These are phyloP conservation scores for Rasamsonia emersonii DNA, from an alignment of 2,329 filamentous ascomycete species.

Conservation along the genomic window DNA sequence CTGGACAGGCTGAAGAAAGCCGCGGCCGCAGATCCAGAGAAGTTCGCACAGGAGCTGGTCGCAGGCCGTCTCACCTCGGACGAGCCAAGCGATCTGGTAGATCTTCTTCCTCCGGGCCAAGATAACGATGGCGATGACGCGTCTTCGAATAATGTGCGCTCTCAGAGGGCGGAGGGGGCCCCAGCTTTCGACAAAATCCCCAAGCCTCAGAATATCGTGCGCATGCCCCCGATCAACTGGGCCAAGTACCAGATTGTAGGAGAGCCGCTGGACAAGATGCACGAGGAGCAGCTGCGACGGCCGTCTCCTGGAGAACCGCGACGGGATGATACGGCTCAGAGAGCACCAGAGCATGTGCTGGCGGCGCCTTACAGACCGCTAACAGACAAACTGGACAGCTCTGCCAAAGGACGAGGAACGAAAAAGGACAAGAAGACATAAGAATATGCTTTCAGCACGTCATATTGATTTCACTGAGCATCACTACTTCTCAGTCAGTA, in stretches of 20 bases:
- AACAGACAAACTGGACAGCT: constrained; percentile 40
- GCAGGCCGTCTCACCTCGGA: constrained; percentile 50
- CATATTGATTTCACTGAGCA: too few relatives aligned
- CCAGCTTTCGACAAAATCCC: constrained; percentile 58
- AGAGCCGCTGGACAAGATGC: constrained; percentile 72
- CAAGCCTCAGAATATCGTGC: constrained; percentile 69
- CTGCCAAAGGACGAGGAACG: constrained; percentile 20
- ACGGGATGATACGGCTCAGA: constrained; percentile 22
- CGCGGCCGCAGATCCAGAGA: constrained; percentile 61
- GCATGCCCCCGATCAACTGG: constrained; percentile 90
- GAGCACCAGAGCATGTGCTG: constrained; percentile 43
- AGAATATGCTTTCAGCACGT: too few relatives aligned
- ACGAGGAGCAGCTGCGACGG: constrained; percentile 64
- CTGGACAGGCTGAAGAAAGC: constrained; percentile 62
- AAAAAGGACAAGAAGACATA: constrained; percentile 28
- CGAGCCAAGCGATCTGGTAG: constrained; percentile 20
- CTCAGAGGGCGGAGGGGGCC: constrained; percentile 1
- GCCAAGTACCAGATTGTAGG: constrained; percentile 86
- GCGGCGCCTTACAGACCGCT: constrained; percentile 54
- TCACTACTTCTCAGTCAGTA: too few relatives aligned
- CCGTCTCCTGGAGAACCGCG: constrained; percentile 43
- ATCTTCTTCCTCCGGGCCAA: too few relatives aligned
- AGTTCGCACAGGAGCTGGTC: constrained; percentile 61
- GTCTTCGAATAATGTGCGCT: constrained; percentile 20
- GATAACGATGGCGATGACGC: constrained; percentile 24